A percentile compares a stretch with the other conserved stretches of the same genome.
These are phyloP conservation scores for Ceratobasidium sp. DNA, from an alignment of 1,284 basidiomycete species.

Conservation along the genomic window DNA sequence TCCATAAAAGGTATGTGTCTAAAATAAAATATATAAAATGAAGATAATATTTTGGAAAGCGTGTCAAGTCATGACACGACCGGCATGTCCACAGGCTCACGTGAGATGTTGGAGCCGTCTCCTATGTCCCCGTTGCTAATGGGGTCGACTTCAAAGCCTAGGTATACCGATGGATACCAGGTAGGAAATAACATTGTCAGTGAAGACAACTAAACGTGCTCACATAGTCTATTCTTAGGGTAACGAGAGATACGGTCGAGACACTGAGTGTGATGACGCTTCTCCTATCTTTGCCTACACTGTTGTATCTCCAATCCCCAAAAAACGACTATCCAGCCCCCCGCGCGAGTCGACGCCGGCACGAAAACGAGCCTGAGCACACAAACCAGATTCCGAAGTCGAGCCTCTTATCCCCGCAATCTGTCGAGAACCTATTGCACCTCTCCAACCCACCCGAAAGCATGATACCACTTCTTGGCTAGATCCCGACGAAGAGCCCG, in stretches of 20 bases:
- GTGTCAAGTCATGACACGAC: too few species aligned
- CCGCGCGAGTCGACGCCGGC: neutral
- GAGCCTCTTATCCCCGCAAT: neutral
- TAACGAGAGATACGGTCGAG: neutral
- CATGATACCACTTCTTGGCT: neutral
- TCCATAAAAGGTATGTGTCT: too few species aligned
- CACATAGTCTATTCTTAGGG: neutral
- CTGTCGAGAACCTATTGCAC: conserved; percentile 1
- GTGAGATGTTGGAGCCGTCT: neutral
- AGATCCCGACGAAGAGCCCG: conserved; percentile 28
- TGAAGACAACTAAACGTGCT: too few species aligned
- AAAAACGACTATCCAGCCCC: neutral
- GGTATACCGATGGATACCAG: neutral
- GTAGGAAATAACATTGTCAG: neutral
- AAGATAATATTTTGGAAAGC: too few species aligned
- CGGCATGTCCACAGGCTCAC: too few species aligned
- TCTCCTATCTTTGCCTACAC: neutral
- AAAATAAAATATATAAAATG: too few species aligned
- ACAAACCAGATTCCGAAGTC: neutral
- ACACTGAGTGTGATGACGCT: too few species aligned
- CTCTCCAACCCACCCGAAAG: neutral
- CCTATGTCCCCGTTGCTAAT: neutral
- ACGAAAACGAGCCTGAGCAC: neutral
- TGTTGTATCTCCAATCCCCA: neutral
- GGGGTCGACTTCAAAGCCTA: neutral